phyloP scores from a whole-genome alignment of 1,284 basidiomycete genomes.

The Pseudozyma sp. region DNA sequence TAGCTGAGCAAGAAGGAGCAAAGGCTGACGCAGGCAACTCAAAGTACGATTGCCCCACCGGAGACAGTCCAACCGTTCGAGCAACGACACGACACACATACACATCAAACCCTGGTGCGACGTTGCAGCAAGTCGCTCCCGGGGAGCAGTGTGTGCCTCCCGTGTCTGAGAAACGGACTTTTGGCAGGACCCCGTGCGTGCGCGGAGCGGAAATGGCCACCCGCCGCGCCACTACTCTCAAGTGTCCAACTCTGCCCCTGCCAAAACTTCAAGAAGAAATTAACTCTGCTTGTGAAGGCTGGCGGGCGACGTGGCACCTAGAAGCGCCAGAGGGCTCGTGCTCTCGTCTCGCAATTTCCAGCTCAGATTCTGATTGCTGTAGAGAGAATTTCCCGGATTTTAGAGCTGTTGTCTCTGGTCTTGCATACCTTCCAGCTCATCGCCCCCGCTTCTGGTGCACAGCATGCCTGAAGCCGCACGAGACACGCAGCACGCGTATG shows the following conservation, averaged over 20 bases:
- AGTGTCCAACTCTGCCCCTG: background rate
- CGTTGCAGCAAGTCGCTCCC: too few relatives aligned
- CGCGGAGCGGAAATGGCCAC: background rate
- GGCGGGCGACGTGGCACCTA: background rate
- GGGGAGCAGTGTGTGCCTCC: background rate
- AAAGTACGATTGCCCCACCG: too few relatives aligned
- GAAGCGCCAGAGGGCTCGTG: background rate
- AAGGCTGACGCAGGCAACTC: too few relatives aligned
- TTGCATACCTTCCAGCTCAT: constrained; percentile 16
- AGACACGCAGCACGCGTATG: constrained; percentile 12
- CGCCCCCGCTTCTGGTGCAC: background rate
- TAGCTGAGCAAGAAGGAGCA: background rate
- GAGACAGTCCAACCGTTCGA: too few relatives aligned
- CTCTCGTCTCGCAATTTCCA: background rate
- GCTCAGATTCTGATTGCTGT: too few relatives aligned
- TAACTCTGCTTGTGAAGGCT: background rate
- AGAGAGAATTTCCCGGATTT: constrained; percentile 9
- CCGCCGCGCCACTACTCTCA: constrained; percentile 1
- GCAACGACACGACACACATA: background rate
- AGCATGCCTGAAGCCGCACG: constrained; percentile 8
- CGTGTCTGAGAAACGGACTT: background rate
- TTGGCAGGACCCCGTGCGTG: background rate
- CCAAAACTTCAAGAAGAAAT: too few relatives aligned
- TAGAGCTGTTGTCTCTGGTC: constrained; percentile 1
- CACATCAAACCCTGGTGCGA: too few relatives aligned